Conservation (phyloP, 176 grass and related monocot species). For the Urochloa ruziziensis region DNA sequence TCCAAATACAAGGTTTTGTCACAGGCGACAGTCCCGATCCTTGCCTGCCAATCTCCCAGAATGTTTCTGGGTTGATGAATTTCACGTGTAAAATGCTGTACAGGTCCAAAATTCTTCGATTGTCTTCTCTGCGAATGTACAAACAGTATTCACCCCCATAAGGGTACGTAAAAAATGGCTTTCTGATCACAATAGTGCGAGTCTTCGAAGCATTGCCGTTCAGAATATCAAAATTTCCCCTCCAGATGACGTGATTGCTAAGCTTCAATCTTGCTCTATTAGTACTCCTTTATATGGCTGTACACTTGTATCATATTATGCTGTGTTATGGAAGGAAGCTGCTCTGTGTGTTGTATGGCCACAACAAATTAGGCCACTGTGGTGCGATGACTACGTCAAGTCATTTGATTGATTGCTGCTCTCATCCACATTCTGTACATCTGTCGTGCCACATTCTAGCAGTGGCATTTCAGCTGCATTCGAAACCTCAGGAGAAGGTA, state of each 20-base stretch:
- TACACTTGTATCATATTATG: neutral
- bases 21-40: neutral
- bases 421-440: conserved; percentile 62
- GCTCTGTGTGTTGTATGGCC: conserved; percentile 10
- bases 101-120: neutral
- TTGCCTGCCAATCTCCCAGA: neutral
- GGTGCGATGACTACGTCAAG: conserved; percentile 4
- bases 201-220: conserved; percentile 12
- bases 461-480: conserved; percentile 59
- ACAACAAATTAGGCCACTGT: neutral
- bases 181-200: neutral
- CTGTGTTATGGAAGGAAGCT: neutral
- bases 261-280: conserved; percentile 17
- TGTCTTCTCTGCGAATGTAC: conserved; percentile 18
- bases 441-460: conserved; percentile 59
- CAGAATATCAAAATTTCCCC: conserved; percentile 4
- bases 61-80: neutral
- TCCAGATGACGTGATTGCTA: neutral
- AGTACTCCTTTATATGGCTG: too few species aligned
- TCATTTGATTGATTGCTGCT: conserved; percentile 51
- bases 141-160: neutral
- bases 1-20: neutral
- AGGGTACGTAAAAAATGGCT: neutral
- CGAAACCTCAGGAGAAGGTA: conserved; percentile 50
- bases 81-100: neutral